Evolutionary conservation across 2,329 filamentous ascomycete species (phyloP).

Genomic region (Arthroderma sp.): DNA sequence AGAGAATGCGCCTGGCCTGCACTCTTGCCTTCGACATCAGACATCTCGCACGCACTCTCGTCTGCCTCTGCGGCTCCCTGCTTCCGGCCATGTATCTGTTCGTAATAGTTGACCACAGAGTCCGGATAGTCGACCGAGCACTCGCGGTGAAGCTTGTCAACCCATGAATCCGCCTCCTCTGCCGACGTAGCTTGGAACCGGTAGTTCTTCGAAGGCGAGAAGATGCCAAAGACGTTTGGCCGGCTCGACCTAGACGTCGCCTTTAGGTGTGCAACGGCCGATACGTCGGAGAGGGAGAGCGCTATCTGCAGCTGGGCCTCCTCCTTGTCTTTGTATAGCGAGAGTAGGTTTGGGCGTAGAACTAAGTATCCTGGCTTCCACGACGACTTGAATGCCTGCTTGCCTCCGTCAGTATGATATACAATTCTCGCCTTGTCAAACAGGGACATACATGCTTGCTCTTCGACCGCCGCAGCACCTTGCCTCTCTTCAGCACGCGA

Average conservation of each 20-base stretch:
- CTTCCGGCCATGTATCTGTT: conserved; percentile 46
- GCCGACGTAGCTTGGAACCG: conserved; percentile 68
- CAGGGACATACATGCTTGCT: conserved; percentile 65
- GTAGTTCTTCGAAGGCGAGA: conserved; percentile 81
- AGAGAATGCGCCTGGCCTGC: neutral
- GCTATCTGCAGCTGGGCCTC: conserved; percentile 84
- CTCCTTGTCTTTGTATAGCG: conserved; percentile 83
- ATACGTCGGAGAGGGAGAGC: conserved; percentile 77
- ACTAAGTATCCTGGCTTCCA: conserved; percentile 90
- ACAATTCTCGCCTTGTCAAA: too few relatives aligned
- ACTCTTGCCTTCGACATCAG: conserved; percentile 25
- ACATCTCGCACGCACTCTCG: conserved; percentile 33
- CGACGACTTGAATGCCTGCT: conserved; percentile 46
- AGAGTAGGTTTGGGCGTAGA: conserved; percentile 76
- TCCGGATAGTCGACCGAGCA: conserved; percentile 55
- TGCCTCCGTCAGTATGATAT: conserved; percentile 12
- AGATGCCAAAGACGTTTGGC: conserved; percentile 80
- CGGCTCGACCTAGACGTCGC: conserved; percentile 71
- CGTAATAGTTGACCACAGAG: conserved; percentile 60
- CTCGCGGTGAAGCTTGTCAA: conserved; percentile 63
- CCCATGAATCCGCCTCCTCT: conserved; percentile 74
- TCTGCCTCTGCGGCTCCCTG: conserved; percentile 18
- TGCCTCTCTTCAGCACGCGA: conserved; percentile 78
- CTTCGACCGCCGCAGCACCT: conserved; percentile 74
- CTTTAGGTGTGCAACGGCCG: conserved; percentile 76